Base-by-base conservation (phyloP, 129 eudicot species). In the Chrysanthemum makinoi region DNA sequence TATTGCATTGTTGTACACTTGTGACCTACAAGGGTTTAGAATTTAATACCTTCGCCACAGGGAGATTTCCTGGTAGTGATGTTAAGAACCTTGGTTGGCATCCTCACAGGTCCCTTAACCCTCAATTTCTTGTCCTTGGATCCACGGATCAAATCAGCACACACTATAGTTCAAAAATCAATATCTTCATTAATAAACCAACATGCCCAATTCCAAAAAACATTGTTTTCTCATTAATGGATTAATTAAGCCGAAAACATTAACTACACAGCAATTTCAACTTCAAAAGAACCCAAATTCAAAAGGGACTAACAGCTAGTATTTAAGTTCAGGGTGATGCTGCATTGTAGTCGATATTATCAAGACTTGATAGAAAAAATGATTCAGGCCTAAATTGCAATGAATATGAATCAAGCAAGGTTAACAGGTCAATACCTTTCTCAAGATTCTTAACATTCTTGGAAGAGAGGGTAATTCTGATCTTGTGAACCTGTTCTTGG, bases 391-490 rank as follows among this genome's bases (percentile, higher is more conserved):
- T 20, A 56, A 65, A 39, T 1, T 46, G 54, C 70, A 72, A 46
- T n/a, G n/a, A 1, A 39, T 18, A 69, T 20, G 54, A 71, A 57
- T 12, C 0, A 43, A 35, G 11, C 35, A 70, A 69, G 6, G 33
- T 18, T 0, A 2, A 1, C 4, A 0, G 10, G 30, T 14, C 10
- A 3, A 30, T 53, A 89, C 96, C 98, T 85, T 92, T 92, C 78
- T 92, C 96, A 48, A 92, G 91, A 68, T 92, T 86, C 81, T 87
- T 89, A 11, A 92, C 98, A 56, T 83, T 85, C 74, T 92, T 89
- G 11, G 96, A 92, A 22, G 95, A 89, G 3, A 89, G 96, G 46
- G 96, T 92, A 74, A 92, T 89, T 79, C 96, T 81, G 24, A 92
- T 89, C 91, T 89, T 92, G 77, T 92, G 96, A 74, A 83, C 77